Conservation (phyloP, 225 moss, liverwort and hornwort species). For the Asterella californica region DNA sequence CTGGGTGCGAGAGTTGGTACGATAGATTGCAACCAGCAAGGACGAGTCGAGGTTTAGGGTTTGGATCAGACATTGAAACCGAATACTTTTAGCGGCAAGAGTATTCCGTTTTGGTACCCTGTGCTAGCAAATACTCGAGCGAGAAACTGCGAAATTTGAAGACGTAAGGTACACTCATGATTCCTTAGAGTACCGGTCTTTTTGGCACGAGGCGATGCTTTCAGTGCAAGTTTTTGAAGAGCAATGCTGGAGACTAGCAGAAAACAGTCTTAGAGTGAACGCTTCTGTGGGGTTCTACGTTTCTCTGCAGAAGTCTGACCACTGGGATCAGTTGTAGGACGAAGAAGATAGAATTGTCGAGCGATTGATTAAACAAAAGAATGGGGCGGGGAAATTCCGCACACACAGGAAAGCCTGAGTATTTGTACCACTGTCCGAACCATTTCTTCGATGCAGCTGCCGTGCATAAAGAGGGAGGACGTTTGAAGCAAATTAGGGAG, state of each 20-base stretch:
- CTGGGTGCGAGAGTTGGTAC: neutral
- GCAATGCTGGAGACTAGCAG: too few relatives aligned
- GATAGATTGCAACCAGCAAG: neutral
- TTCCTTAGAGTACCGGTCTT: neutral
- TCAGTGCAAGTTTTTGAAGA: neutral
- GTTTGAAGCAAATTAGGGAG: slow-evolving; percentile 4
- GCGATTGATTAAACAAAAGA: neutral
- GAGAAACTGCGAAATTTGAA: neutral
- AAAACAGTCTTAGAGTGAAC: neutral
- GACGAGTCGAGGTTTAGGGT: neutral
- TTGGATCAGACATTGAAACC: neutral
- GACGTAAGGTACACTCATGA: neutral
- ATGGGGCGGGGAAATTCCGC: slow-evolving; percentile 33
- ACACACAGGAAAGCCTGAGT: slow-evolving; percentile 23
- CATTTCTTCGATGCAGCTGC: slow-evolving; percentile 56
- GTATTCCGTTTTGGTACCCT: neutral
- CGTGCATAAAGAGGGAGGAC: slow-evolving; percentile 41
- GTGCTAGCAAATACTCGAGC: neutral
- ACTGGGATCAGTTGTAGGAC: neutral
- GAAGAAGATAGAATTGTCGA: neutral
- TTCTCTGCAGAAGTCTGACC: neutral
- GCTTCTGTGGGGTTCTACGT: neutral
- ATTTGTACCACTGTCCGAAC: slow-evolving; percentile 51
- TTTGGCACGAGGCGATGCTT: neutral
- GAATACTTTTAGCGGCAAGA: neutral